These are phyloP conservation scores for Fusarium illudens DNA, from an alignment of 2,329 filamentous ascomycete genomes.

Conservation along the genomic window DNA sequence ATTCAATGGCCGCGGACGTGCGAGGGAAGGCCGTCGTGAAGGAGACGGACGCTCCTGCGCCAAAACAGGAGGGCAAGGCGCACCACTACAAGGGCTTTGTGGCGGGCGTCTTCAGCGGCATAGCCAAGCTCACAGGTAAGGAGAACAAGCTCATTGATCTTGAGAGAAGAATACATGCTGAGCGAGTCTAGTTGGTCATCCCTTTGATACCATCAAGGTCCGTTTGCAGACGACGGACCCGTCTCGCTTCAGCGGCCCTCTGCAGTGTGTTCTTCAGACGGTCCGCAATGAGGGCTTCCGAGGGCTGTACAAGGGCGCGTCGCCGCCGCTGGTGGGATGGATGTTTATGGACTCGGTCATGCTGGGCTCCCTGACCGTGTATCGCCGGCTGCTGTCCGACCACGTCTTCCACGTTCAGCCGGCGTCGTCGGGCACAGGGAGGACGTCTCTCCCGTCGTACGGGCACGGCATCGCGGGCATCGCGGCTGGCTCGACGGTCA, in stretches of 20 bases:
- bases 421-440: constrained; percentile 7
- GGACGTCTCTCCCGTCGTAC: constrained; percentile 69
- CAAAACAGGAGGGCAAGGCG: constrained; percentile 8
- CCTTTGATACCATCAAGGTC: constrained; percentile 97
- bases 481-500: constrained; percentile 87
- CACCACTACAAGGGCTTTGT: constrained; percentile 92
- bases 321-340: constrained; percentile 93
- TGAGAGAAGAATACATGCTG: background rate
- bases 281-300: constrained; percentile 83
- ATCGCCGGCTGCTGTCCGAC: constrained; percentile 83
- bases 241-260: constrained; percentile 81
- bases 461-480: constrained; percentile 91
- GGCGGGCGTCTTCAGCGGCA: constrained; percentile 92
- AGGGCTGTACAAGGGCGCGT: constrained; percentile 94
- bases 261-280: constrained; percentile 87
- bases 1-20: constrained; percentile 37
- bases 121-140: constrained; percentile 86
- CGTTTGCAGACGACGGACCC: constrained; percentile 86
- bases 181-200: constrained; percentile 63
- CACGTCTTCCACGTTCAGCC: constrained; percentile 72
- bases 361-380: constrained; percentile 90
- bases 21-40: constrained; percentile 12
- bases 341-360: constrained; percentile 96
- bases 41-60: background rate
- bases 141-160: background rate